A percentile compares a stretch with the other conserved stretches of the same genome.
Conservation (phyloP, 352 stramenopile species). For the Globisporangium nunn region DNA sequence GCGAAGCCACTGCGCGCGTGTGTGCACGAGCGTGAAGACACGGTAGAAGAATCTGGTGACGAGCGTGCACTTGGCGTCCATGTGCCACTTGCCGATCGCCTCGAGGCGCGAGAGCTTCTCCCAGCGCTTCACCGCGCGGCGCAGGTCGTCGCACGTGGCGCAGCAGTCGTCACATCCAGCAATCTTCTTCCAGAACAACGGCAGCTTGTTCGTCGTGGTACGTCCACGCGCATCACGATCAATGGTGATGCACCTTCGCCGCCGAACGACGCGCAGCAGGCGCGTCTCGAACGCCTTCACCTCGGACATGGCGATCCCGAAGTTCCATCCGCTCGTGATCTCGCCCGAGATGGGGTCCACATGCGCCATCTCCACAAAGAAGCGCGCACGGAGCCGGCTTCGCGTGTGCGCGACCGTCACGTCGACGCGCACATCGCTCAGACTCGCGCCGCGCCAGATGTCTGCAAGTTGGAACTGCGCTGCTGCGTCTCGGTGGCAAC, state of each 20-base stretch:
- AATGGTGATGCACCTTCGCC: constrained; percentile 1
- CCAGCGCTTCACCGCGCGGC: constrained; percentile 32
- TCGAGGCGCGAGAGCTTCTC: constrained; percentile 27
- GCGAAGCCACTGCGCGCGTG: constrained; percentile 33
- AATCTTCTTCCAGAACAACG: background rate
- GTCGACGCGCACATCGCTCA: constrained; percentile 39
- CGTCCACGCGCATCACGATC: constrained; percentile 5
- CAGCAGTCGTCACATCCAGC: constrained; percentile 3
- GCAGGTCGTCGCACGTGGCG: constrained; percentile 38
- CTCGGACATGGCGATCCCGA: constrained; percentile 23
- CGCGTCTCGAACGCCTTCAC: constrained; percentile 31
- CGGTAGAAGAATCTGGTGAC: constrained; percentile 40
- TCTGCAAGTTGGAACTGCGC: constrained; percentile 30
- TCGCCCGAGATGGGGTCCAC: background rate
- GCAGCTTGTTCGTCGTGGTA: constrained; percentile 10
- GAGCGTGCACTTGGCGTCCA: constrained; percentile 39
- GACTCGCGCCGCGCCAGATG: constrained; percentile 46
- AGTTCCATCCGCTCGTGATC: constrained; percentile 15
- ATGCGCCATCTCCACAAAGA: constrained; percentile 47
- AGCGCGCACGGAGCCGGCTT: constrained; percentile 30
- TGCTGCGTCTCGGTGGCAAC: background rate
- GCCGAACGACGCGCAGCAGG: constrained; percentile 30
- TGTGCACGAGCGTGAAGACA: constrained; percentile 32
- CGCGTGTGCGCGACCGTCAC: constrained; percentile 43
- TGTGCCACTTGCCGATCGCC: constrained; percentile 35